Percentiles rank a stretch among this genome's conserved stretches.
These are phyloP conservation scores for Annulohypoxylon moriforme DNA, from an alignment of 495 filamentous ascomycete species.

Conservation along the genomic window DNA sequence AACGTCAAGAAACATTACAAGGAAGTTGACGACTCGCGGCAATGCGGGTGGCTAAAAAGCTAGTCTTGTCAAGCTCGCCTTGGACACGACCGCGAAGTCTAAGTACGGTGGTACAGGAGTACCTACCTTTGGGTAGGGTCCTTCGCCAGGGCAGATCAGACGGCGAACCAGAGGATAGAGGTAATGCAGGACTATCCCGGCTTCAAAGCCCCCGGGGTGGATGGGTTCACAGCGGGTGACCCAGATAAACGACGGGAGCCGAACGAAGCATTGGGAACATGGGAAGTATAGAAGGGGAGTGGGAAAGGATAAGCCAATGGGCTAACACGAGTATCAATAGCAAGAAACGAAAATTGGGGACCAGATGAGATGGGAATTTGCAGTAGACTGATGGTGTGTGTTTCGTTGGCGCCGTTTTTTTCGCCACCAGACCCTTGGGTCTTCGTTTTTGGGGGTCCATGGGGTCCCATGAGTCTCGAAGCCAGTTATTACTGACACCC, in stretches of 20 bases:
- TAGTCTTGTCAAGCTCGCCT: slow-evolving; percentile 45
- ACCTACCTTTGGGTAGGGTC: slow-evolving; percentile 34
- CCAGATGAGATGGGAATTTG: slow-evolving; percentile 42
- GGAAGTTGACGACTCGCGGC: slow-evolving; percentile 46
- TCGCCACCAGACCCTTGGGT: slow-evolving; percentile 50
- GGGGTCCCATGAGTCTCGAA: slow-evolving; percentile 39
- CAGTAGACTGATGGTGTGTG: slow-evolving; percentile 41
- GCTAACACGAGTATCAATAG: slow-evolving; percentile 33
- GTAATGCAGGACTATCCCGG: slow-evolving; percentile 45
- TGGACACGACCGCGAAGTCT: slow-evolving; percentile 41
- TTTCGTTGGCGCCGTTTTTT: slow-evolving; percentile 49
- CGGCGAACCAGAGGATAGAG: slow-evolving; percentile 41
- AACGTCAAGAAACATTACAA: slow-evolving; percentile 48
- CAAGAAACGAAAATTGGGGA: slow-evolving; percentile 49
- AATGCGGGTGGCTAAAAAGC: slow-evolving; percentile 46
- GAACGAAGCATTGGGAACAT: slow-evolving; percentile 43
- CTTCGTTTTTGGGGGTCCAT: slow-evolving; percentile 47
- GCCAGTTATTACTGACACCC: slow-evolving; percentile 20
- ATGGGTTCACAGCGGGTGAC: slow-evolving; percentile 44
- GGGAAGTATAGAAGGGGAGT: slow-evolving; percentile 24
- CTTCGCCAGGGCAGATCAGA: slow-evolving; percentile 38
- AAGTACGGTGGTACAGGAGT: slow-evolving; percentile 40
- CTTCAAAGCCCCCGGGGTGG: slow-evolving; percentile 32
- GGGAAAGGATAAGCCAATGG: slow-evolving; percentile 38
- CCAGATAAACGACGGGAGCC: slow-evolving; percentile 45